These are phyloP conservation scores for Rhizoclosmatium sp. DNA, from an alignment of 192 early-diverging fungal species.

Conservation along the genomic window DNA sequence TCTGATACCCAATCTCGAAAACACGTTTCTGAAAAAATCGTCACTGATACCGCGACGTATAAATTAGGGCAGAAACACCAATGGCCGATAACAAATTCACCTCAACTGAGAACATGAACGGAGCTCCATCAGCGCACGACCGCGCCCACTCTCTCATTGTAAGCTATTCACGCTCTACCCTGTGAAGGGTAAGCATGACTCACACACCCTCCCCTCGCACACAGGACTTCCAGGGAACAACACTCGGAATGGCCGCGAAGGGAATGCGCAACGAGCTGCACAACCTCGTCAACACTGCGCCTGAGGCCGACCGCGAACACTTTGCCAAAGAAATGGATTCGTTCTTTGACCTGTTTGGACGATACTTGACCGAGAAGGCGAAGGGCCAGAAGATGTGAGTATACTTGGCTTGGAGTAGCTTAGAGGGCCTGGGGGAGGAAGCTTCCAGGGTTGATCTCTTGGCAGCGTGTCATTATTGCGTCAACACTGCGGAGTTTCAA, in stretches of 20 bases:
- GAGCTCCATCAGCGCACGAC: background rate
- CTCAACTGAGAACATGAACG: background rate
- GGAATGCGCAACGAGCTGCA: slow-evolving; percentile 81
- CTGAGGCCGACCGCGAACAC: slow-evolving; percentile 62
- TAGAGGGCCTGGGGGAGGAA: too few species aligned
- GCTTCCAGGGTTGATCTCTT: slow-evolving; percentile 5
- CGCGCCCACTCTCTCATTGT: slow-evolving; percentile 33
- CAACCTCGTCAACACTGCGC: slow-evolving; percentile 63
- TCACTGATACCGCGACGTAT: too few species aligned
- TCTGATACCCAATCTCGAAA: too few species aligned
- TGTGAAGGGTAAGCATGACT: background rate
- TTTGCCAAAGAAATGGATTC: slow-evolving; percentile 57
- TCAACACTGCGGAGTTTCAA: too few species aligned
- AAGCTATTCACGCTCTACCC: background rate
- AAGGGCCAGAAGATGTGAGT: slow-evolving; percentile 80
- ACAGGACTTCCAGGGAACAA: slow-evolving; percentile 63
- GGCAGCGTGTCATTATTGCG: background rate
- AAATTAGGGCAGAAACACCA: background rate
- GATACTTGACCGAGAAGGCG: slow-evolving; percentile 83
- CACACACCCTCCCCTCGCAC: background rate
- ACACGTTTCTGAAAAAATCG: too few species aligned
- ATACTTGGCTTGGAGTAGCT: background rate
- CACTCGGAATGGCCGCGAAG: slow-evolving; percentile 63
- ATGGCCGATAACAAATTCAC: background rate
- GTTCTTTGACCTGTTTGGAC: slow-evolving; percentile 62